Evolutionary conservation across 495 filamentous ascomycete species (phyloP).

Genomic region (Letharia columbiana): DNA sequence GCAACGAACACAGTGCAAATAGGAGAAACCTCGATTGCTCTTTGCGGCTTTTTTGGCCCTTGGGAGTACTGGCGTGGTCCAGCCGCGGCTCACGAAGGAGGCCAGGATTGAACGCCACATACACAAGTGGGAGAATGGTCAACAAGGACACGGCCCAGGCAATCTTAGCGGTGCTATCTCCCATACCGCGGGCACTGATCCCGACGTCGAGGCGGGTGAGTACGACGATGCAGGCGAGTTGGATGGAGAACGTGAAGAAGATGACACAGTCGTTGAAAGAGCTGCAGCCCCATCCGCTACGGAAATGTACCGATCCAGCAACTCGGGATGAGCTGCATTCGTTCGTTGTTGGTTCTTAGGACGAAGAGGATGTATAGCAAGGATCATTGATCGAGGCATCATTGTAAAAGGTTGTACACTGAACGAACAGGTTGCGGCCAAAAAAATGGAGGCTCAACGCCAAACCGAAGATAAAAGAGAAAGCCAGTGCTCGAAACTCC

Average conservation of each 20-base stretch:
- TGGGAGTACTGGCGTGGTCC: neutral
- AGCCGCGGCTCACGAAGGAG: slow-evolving; percentile 8
- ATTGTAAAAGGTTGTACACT: neutral
- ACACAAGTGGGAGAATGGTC: slow-evolving; percentile 26
- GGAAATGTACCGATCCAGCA: neutral
- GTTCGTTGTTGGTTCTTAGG: neutral
- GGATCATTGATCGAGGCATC: neutral
- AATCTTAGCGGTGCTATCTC: slow-evolving; percentile 29
- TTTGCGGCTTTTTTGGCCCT: neutral
- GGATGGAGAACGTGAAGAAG: slow-evolving; percentile 32
- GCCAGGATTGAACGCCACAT: slow-evolving; percentile 16
- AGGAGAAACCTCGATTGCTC: slow-evolving; percentile 19
- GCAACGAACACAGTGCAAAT: slow-evolving; percentile 20
- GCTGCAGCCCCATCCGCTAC: slow-evolving; percentile 10
- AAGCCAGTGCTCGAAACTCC: neutral
- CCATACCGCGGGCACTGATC: slow-evolving; percentile 27
- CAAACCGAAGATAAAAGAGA: neutral
- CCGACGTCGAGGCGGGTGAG: slow-evolving; percentile 31
- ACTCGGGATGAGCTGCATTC: neutral
- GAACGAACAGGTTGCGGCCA: slow-evolving; percentile 11
- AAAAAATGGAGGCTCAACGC: neutral
- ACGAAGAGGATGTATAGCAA: slow-evolving; percentile 1
- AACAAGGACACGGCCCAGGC: slow-evolving; percentile 28
- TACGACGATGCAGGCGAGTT: slow-evolving; percentile 31
- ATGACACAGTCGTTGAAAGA: slow-evolving; percentile 29